Conservation (phyloP, 2,329 filamentous ascomycete genomes). For the Colletotrichum karsti region DNA sequence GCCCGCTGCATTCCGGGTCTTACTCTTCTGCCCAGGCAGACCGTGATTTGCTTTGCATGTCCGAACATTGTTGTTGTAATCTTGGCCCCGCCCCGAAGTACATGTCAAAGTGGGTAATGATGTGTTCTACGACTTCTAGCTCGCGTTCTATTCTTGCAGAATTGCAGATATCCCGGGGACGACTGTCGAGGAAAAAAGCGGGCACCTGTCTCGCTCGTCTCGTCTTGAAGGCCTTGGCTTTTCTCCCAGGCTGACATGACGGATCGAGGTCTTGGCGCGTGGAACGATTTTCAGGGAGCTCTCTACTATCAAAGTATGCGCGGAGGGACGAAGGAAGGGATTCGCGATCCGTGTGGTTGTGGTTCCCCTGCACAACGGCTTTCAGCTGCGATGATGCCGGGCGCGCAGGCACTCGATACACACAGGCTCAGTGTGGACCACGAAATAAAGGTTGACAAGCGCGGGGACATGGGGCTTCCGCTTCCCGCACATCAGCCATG, state of each 20-base stretch:
- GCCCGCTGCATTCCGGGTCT: not conserved
- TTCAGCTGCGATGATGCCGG: not conserved
- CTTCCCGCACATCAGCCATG: not conserved
- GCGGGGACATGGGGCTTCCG: not conserved
- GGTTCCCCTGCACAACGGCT: not conserved
- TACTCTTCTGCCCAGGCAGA: too few relatives aligned
- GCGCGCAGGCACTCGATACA: not conserved
- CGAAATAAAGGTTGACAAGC: not conserved
- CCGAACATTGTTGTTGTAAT: too few relatives aligned
- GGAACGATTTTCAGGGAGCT: not conserved
- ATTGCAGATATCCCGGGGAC: too few relatives aligned
- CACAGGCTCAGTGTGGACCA: not conserved
- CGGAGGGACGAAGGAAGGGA: not conserved
- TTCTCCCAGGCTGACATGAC: not conserved
- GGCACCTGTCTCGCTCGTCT: not conserved
- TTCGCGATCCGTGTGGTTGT: not conserved
- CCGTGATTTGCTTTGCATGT: too few relatives aligned
- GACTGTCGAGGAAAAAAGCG: too few relatives aligned
- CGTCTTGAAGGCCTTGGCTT: not conserved
- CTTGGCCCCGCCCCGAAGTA: too few relatives aligned
- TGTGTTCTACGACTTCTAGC: not conserved
- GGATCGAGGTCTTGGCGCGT: not conserved
- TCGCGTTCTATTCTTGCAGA: not conserved
- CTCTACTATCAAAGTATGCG: not conserved
- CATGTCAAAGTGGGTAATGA: not conserved